Conservation (phyloP, 495 filamentous ascomycete species). For the Lichina pygmaea region DNA sequence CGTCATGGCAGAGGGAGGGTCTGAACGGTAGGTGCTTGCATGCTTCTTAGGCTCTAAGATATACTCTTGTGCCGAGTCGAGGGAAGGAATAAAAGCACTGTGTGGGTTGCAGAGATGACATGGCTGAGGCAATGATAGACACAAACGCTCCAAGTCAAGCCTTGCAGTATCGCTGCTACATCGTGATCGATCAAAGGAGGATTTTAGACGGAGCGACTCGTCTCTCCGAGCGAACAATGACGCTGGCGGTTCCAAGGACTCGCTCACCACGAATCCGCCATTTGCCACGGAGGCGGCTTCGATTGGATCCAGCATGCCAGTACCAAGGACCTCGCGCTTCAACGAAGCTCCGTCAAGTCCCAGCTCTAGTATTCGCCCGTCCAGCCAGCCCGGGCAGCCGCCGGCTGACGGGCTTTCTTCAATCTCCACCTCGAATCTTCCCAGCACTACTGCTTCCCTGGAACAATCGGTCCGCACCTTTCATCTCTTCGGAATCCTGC, state of each 20-base stretch:
- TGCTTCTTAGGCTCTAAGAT: too few relatives aligned
- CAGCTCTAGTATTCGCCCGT: too few relatives aligned
- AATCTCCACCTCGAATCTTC: too few relatives aligned
- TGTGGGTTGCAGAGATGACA: too few relatives aligned
- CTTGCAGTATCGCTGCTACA: conserved; percentile 23
- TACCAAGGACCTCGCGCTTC: too few relatives aligned
- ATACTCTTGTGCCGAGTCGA: too few relatives aligned
- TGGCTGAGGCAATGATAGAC: conserved; percentile 9
- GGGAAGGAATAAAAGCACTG: too few relatives aligned
- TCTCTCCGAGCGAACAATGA: conserved; percentile 7
- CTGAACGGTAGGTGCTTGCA: too few relatives aligned
- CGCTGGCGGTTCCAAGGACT: conserved; percentile 2
- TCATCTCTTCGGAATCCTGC: conserved; percentile 71
- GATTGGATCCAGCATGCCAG: conserved; percentile 14
- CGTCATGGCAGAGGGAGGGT: too few relatives aligned
- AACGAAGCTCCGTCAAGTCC: too few relatives aligned
- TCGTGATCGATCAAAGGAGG: conserved; percentile 20
- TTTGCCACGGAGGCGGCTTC: conserved; percentile 16
- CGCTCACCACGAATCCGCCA: not conserved
- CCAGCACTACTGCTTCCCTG: not conserved
- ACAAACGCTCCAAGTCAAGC: conserved; percentile 26
- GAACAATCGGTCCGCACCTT: conserved; percentile 90
- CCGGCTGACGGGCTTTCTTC: too few relatives aligned
- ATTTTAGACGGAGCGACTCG: conserved; percentile 5
- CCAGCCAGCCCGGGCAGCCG: too few relatives aligned